Base-by-base conservation (phyloP, 306 rosid species). In the Nissolia schottii region DNA sequence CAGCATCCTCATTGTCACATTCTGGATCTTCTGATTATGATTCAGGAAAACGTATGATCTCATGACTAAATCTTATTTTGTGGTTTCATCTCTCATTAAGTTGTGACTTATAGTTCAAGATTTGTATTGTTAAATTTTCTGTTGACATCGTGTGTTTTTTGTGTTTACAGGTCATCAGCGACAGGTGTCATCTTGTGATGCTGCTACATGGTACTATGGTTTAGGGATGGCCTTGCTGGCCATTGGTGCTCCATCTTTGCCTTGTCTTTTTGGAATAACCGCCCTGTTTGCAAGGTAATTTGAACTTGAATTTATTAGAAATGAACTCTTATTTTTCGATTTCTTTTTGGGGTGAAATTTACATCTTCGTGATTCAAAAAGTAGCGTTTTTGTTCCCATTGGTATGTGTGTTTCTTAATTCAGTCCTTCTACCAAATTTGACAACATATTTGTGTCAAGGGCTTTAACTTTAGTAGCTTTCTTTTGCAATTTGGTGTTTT, bases 181-280 rank as follows among this genome's bases (percentile, higher is more conserved):
- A 74, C 93, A 84, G 46, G 51, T 67, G 5, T 81, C 92, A 41
- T 80, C 85, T 35, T 86, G 88, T 56, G 92, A 91, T 61, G 71
- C 25, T 74, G 81, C 84, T 29, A 32, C 87, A 49, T 82, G 90
- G 93, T 84, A 78, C 76, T 95, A 88, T 66, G 96, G 93, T 56
- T 72, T 89, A 54, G 97, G 95, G 73, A 91, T 95, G 96, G 88
- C 87, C 55, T 69, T 95, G 74, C 84, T 95, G 84, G 96, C 99
- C 75, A 59, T 91, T 78, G 88, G 85, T 58, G 88, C 93, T 32
- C 99, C 97, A 76, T 84, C 97, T 40, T 72, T 95, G 85, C 97
- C 99, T 6, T 88, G 79, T 64, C 81, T 89, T 77, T 87, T 95
- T 55, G 97, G 97, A 78, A 67, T 95, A 70, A 95, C 97, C 62